Base-by-base conservation (phyloP, 2,329 filamentous ascomycete genomes). In the Mycogone perniciosa region DNA sequence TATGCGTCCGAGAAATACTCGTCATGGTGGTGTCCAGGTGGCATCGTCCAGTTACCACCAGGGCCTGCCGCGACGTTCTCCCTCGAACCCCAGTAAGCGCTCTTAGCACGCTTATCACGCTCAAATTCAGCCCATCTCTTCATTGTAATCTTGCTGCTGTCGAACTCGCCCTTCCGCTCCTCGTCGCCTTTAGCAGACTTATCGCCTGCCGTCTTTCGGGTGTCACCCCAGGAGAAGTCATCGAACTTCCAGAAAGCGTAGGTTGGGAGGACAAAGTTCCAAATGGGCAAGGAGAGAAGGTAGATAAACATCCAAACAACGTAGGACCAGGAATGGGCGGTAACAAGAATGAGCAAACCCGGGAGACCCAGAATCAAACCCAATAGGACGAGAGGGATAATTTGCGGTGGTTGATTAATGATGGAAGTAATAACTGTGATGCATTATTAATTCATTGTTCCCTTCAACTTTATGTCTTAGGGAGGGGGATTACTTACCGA, bases 221-320 rank as follows among this genome's bases (percentile, higher is more conserved):
- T 99, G 57, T 99, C 95, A 63, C 93, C 93, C 93, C 93, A 99
- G 51, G 88, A 95, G 76, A 99, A 99, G 74, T 99, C 93, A 67
- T 99, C 93, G 67, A 99, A 99, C 73, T 99, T 97, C 93, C 93
- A 99, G 76, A 92, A 99, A 3, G 93, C 87, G 66, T 99, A 99
- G 6, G 82, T 82, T 0, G 93, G 93, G 7, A 99, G 82, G 35
- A 99, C 78, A 67, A 99, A 96, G 71, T 99, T 99, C 93, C 93
- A 99, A 52, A 99, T 80, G 0, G 95, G 95, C 1, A 99, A 82
- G 1, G 93, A 96, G 42, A 91, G 48, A 13, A 99, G 81, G 69
- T 99, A 99, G 69, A 97, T 93, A 40, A 93, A 67, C 93, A 99
- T 97, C 93, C 93, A 99, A 40, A 87, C 71, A 39, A 99, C 85